Conservation (phyloP, 2,329 filamentous ascomycete species). For the Hymenoscyphus fructigenus region DNA sequence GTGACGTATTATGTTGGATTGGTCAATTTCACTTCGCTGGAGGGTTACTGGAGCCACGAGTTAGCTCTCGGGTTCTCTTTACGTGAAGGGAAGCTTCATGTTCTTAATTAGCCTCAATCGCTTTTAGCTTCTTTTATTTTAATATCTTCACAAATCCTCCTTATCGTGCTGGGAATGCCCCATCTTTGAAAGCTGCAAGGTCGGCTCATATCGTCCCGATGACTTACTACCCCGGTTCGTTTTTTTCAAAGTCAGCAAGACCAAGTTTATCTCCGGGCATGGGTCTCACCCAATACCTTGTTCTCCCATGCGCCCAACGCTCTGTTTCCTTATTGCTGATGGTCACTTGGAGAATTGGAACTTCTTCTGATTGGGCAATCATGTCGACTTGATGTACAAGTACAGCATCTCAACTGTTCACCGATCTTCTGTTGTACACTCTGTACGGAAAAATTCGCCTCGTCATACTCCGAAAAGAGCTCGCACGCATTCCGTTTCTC, state of each 20-base stretch:
- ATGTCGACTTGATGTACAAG: background rate
- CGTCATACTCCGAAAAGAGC: background rate
- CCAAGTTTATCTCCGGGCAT: background rate
- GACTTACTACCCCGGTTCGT: too few relatives aligned
- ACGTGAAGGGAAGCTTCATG: background rate
- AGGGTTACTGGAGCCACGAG: background rate
- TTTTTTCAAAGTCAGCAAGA: conserved; percentile 1
- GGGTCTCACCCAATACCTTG: background rate
- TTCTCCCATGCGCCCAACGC: background rate
- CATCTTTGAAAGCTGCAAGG: background rate
- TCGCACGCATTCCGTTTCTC: background rate
- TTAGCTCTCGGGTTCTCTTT: background rate
- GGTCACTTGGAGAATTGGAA: background rate
- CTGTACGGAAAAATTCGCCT: background rate
- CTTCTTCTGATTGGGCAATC: background rate
- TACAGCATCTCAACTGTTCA: background rate
- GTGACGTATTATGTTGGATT: background rate
- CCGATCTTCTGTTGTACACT: too few relatives aligned
- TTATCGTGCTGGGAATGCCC: background rate
- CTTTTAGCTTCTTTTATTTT: background rate
- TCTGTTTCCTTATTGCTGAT: background rate
- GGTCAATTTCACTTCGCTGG: background rate
- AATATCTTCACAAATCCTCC: background rate
- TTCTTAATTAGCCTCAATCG: background rate
- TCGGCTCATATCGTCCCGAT: background rate